Base-by-base conservation (phyloP, 1,284 basidiomycete genomes). In the Ustilago crameri region DNA sequence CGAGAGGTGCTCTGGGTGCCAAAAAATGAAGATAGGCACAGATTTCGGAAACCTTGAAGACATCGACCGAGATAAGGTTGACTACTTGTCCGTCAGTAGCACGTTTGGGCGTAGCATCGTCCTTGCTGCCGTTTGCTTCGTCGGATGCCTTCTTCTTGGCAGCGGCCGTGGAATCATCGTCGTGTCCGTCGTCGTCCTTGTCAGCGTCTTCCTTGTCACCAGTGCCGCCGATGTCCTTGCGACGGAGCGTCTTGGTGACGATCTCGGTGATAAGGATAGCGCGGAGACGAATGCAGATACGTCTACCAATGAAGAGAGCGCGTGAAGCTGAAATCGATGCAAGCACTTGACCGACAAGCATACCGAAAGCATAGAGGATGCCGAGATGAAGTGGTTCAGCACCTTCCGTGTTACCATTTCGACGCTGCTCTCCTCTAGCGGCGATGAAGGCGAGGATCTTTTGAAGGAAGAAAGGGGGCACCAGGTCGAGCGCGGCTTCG, bases 11-110 rank as follows among this genome's bases (percentile, higher is more conserved):
- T 78, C 84, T 83, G 7, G 65, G 66, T 18, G 63, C 75, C 37
- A 85, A 55, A 56, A 84, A 85, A 63, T 85, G 84, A 2, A 84
- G 67, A 84, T 79, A 82, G 44, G 78, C 75, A 34, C 73, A 61
- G 46, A 75, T 63, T 32, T 71, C 58, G 34, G 44, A 74, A 3
- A 63, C 76, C 51, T 84, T 82, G 76, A 86, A 87, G 2, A 87
- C 86, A 76, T 88, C 87, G 35, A 86, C 85, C 2, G 85, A 85
- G 42, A 88, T 86, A 34, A 88, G 79, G 69, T 88, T 88, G 51
- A 85, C 83, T 46, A 88, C 85, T 74, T 86, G 86, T 37, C 87
- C 87, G 52, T 86, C 86, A 9, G 81, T 83, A 1, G 85, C 85
- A 30, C 68, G 68, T 22, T 58, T 57, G 37, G 58, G 46, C 10